phyloP scores from a whole-genome alignment of 2,329 filamentous ascomycete species.

The Blastomyces gilchristii region DNA sequence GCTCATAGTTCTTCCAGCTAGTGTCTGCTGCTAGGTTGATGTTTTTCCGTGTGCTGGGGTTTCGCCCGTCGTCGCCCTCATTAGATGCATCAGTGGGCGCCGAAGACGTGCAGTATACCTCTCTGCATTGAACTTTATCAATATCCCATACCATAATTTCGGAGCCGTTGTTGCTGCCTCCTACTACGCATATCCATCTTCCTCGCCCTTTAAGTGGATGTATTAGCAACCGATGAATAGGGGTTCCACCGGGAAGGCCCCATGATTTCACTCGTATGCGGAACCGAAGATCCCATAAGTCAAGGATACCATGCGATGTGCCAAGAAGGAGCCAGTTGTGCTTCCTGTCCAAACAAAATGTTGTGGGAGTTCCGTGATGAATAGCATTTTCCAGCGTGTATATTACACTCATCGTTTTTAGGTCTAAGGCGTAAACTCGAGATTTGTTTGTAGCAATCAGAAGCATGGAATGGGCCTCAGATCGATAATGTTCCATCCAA shows the following conservation, averaged over 20 bases:
- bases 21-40: conserved; percentile 17
- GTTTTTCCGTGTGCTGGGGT: conserved; percentile 14
- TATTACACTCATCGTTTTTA: conserved; percentile 73
- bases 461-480: conserved; percentile 70
- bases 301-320: conserved; percentile 83
- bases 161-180: conserved; percentile 66
- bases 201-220: conserved; percentile 70
- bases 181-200: conserved; percentile 78
- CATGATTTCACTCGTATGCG: conserved; percentile 76
- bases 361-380: conserved; percentile 82
- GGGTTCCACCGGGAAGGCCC: conserved; percentile 70
- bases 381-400: conserved; percentile 78
- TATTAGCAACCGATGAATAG: conserved; percentile 68
- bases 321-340: conserved; percentile 86
- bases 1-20: conserved; percentile 56
- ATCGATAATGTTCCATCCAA: conserved; percentile 86
- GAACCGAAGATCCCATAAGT: conserved; percentile 96
- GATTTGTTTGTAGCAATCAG: conserved; percentile 79
- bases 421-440: conserved; percentile 70
- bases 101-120: conserved; percentile 62
- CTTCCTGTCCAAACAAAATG: conserved; percentile 77
- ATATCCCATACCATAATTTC: conserved; percentile 95
- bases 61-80: conserved; percentile 28
- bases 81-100: conserved; percentile 12
- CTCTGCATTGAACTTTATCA: conserved; percentile 76